Base-by-base conservation (phyloP, 1,139 yeast genomes). In the Trichomonascaceae sp. region DNA sequence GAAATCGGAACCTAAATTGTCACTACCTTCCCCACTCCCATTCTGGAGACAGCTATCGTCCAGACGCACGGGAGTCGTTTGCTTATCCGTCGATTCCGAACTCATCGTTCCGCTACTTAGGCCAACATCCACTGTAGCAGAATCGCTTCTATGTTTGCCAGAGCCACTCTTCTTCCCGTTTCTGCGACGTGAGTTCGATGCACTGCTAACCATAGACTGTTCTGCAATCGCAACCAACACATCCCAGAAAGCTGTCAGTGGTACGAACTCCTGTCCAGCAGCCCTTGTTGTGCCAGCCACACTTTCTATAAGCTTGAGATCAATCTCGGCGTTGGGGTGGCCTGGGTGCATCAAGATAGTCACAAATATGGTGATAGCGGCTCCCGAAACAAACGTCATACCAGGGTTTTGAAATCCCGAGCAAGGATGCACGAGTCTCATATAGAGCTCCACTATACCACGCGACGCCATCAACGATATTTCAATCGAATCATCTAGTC, bases 281-380 rank as follows among this genome's bases (percentile, higher is more conserved):
- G 15, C 13, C 30, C n/a, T 15, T 36, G 41, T n/a, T 2, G 17
- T 2, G n/a, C 4, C 15, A 2, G 41, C 41, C 7, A 36, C 41
- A 13, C n/a, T 19, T 15, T 32, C 36, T 43, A 50, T 50, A n/a
- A 50, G 22, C 2, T 38, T 18, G 20, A 65, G 52, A 51, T 67
- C 70, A 15, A 56, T 52, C 2, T 51, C 53, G 6, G 63, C 61
- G n/a, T 63, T 52, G 17, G 58, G 44, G 36, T 64, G 66, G 19
- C 52, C 47, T 0, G 70, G 66, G 27, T 58, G 55, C 13, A 63
- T 58, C 36, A 66, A 55, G 51, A 65, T 60, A 47, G 61, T 61
- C 47, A 67, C 61, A 48, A 65, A 61, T 17, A 67, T 54, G 2
- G 68, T 60, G 18, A 64, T 60, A 43, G 62, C 59, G 1, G 69